Evolutionary conservation across 2,329 filamentous ascomycete species (phyloP).

Genomic region (Saccharata proteae): DNA sequence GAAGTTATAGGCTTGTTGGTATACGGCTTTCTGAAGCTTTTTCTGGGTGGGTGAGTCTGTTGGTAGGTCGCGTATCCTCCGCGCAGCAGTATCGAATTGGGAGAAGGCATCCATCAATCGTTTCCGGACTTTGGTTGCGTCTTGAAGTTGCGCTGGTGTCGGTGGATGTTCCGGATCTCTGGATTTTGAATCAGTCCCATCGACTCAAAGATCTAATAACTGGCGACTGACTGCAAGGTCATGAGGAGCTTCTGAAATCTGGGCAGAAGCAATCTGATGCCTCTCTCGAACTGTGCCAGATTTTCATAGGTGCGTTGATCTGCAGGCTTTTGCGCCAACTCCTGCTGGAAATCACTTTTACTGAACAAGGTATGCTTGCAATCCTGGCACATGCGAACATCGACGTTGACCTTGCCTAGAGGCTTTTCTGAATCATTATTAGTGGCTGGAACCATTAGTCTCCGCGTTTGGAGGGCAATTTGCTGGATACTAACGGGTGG

Average conservation of each 20-base stretch:
- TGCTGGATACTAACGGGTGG: conserved; percentile 40
- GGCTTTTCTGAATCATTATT: conserved; percentile 27
- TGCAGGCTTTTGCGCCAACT: conserved; percentile 54
- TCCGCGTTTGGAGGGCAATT: conserved; percentile 1
- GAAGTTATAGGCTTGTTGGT: conserved; percentile 70
- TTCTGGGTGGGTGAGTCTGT: conserved; percentile 61
- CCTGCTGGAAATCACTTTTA: conserved; percentile 65
- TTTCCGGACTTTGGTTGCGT: conserved; percentile 82
- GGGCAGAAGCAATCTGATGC: conserved; percentile 70
- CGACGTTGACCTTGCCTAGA: conserved; percentile 52
- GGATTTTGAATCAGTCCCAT: neutral
- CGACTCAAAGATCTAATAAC: neutral
- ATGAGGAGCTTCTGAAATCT: conserved; percentile 69
- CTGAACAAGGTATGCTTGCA: conserved; percentile 64
- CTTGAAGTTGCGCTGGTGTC: conserved; percentile 59
- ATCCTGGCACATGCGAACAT: conserved; percentile 84
- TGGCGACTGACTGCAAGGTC: conserved; percentile 51
- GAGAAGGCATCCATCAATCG: conserved; percentile 78
- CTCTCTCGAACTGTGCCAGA: conserved; percentile 73
- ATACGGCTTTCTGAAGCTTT: conserved; percentile 67
- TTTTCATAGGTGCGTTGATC: conserved; percentile 76
- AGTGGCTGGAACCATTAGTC: conserved; percentile 10
- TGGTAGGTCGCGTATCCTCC: conserved; percentile 66
- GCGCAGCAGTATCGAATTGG: conserved; percentile 74
- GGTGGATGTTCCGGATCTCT: conserved; percentile 53